phyloP scores from a whole-genome alignment of 345 rosid species.

The Cochlearia excelsa region DNA sequence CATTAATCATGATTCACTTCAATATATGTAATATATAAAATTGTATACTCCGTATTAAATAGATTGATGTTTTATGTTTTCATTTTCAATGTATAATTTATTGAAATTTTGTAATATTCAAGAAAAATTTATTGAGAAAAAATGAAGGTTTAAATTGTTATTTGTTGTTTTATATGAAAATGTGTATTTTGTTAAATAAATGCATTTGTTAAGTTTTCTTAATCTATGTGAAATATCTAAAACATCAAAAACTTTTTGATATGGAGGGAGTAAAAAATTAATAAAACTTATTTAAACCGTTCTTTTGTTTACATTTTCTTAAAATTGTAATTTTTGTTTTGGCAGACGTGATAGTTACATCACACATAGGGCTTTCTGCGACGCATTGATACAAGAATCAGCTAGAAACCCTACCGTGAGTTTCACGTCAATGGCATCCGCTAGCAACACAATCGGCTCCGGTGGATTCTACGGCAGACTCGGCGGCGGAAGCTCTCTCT shows the following conservation, averaged over 20 bases:
- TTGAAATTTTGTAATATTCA: no score
- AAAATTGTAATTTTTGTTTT: neutral
- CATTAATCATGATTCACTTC: no score
- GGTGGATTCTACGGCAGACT: constrained; percentile 46
- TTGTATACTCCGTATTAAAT: no score
- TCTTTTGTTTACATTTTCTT: neutral
- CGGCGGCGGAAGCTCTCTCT: constrained; percentile 35
- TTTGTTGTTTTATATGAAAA: no score
- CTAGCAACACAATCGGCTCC: constrained; percentile 5
- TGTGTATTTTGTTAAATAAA: no score
- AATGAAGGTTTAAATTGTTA: no score
- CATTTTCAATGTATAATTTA: neutral
- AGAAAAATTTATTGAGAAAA: neutral
- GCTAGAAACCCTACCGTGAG: constrained; percentile 59
- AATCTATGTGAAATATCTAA: no score
- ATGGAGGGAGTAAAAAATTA: no score
- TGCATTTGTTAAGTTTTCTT: no score
- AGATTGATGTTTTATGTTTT: no score
- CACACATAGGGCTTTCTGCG: constrained; percentile 86
- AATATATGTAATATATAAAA: no score
- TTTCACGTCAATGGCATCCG: constrained; percentile 36
- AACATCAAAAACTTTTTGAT: no score
- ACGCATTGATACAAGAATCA: constrained; percentile 75
- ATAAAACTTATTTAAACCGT: neutral
- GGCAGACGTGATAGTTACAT: constrained; percentile 85